phyloP scores from a whole-genome alignment of 768 basidiomycete genomes.

The Trametes gibbosa region DNA sequence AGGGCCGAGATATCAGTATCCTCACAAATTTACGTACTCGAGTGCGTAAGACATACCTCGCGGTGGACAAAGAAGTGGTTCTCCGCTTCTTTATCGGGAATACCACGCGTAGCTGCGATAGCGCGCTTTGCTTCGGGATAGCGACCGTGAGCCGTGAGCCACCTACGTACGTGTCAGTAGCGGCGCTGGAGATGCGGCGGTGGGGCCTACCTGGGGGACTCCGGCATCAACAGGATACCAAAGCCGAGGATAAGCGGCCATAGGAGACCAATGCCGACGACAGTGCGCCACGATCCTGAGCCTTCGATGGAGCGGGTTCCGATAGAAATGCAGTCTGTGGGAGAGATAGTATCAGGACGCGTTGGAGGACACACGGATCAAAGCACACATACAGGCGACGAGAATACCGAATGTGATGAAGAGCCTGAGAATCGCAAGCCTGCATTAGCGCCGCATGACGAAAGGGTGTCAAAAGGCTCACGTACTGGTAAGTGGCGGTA shows the following conservation, averaged over 20 bases:
- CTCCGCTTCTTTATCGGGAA: conserved; percentile 38
- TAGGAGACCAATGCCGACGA: conserved; percentile 58
- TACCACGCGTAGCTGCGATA: conserved; percentile 48
- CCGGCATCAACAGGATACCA: conserved; percentile 71
- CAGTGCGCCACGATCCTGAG: conserved; percentile 57
- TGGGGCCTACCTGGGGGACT: conserved; percentile 47
- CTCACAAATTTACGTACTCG: background rate
- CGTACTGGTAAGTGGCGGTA: conserved; percentile 39
- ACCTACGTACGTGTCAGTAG: conserved; percentile 31
- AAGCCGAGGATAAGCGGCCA: conserved; percentile 62
- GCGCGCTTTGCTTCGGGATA: conserved; percentile 48
- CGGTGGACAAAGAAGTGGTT: conserved; percentile 42
- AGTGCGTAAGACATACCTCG: conserved; percentile 32
- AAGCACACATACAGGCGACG: conserved; percentile 48
- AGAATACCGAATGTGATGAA: conserved; percentile 73
- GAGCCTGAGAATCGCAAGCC: conserved; percentile 40
- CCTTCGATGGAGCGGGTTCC: conserved; percentile 52
- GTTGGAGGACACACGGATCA: background rate
- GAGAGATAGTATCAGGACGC: conserved; percentile 1
- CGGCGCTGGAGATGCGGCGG: background rate
- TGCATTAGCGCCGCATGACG: conserved; percentile 35
- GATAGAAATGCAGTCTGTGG: conserved; percentile 60
- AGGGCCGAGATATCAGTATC: background rate
- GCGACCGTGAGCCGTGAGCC: conserved; percentile 52
- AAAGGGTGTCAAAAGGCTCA: background rate